Percentiles rank a stretch among this genome's conserved stretches.
Evolutionary conservation across 768 basidiomycete genomes (phyloP).

Genomic region (Mycena epipterygia): DNA sequence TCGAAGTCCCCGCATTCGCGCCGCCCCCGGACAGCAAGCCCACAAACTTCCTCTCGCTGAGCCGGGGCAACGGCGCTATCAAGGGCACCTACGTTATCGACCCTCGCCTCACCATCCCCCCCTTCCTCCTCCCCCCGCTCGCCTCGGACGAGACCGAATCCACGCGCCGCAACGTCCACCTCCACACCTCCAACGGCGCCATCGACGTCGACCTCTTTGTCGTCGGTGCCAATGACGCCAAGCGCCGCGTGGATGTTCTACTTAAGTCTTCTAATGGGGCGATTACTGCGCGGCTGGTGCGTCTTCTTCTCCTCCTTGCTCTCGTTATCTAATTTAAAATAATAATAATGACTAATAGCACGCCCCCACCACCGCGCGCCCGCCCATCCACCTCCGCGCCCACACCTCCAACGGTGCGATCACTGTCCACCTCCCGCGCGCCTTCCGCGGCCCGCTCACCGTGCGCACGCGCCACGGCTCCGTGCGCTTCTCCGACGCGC

Average conservation of each 20-base stretch:
- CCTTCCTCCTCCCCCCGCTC: slow-evolving; percentile 55
- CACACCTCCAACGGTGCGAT: slow-evolving; percentile 48
- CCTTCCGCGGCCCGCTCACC: slow-evolving; percentile 55
- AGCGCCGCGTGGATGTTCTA: slow-evolving; percentile 37
- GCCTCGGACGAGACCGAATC: slow-evolving; percentile 48
- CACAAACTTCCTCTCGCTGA: slow-evolving; percentile 49
- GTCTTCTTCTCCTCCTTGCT: neutral
- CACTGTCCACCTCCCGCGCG: slow-evolving; percentile 52
- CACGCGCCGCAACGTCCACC: slow-evolving; percentile 54
- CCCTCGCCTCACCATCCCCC: slow-evolving; percentile 55
- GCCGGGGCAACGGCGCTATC: slow-evolving; percentile 44
- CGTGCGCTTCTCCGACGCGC: slow-evolving; percentile 48
- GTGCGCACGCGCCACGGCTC: slow-evolving; percentile 49
- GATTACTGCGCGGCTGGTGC: slow-evolving; percentile 33
- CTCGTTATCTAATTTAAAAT: neutral
- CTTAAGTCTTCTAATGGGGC: slow-evolving; percentile 44
- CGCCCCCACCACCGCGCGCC: slow-evolving; percentile 30
- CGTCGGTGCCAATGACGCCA: slow-evolving; percentile 30
- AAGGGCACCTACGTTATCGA: slow-evolving; percentile 59
- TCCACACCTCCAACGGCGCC: slow-evolving; percentile 49
- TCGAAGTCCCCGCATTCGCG: neutral
- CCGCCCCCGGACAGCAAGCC: slow-evolving; percentile 38
- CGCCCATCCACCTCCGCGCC: slow-evolving; percentile 42
- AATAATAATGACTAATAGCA: neutral
- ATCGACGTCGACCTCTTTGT: slow-evolving; percentile 58